Evolutionary conservation across 768 basidiomycete species (phyloP).

Genomic region (Russula olivacea): DNA sequence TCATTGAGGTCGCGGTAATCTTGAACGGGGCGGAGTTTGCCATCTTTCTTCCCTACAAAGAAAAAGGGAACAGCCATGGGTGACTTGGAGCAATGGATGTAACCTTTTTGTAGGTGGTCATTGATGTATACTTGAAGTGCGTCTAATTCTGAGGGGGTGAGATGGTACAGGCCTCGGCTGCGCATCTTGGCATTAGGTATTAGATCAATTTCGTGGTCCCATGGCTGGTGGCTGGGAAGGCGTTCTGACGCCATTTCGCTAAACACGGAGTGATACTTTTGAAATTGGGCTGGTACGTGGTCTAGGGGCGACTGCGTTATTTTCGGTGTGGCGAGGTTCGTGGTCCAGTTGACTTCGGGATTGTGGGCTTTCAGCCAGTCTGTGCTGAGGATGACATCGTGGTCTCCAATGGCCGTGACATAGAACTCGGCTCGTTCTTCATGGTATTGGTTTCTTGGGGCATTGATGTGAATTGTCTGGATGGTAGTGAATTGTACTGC

Average conservation of each 20-base stretch:
- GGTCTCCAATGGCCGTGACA: too few species aligned
- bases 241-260: background rate
- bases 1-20: background rate
- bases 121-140: background rate
- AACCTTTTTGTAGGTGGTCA: background rate
- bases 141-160: background rate
- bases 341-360: too few species aligned
- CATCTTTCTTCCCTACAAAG: background rate
- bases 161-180: background rate
- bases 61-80: background rate
- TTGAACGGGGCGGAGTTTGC: background rate
- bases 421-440: too few species aligned
- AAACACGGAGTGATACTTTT: background rate
- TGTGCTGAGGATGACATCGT: too few species aligned
- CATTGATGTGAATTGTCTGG: too few species aligned
- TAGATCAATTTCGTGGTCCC: background rate
- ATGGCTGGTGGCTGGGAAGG: background rate
- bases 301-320: too few species aligned
- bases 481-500: too few species aligned
- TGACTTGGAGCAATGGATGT: background rate
- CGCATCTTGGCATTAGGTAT: background rate
- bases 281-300: background rate
- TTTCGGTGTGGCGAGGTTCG: too few species aligned
- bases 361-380: too few species aligned
- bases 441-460: too few species aligned